Evolutionary conservation across 805 yeast genomes (phyloP).

Genomic region (Saturnispora saitoi): DNA sequence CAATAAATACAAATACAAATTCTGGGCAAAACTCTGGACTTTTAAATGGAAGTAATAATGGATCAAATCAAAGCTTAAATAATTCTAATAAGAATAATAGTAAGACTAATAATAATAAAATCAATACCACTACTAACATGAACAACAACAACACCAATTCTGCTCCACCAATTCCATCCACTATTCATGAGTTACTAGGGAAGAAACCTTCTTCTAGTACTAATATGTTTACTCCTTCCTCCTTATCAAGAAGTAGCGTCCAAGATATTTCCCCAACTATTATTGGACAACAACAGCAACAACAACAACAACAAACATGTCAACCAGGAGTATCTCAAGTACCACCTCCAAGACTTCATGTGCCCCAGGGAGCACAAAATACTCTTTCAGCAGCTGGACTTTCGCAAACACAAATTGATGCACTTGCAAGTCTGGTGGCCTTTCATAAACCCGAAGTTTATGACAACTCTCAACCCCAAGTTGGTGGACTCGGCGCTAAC

Average conservation of each 20-base stretch:
- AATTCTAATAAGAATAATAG: neutral
- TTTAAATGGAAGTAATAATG: neutral
- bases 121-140: neutral
- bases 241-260: neutral
- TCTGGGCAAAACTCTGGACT: neutral
- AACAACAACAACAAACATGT: constrained; percentile 18
- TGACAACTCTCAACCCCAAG: neutral
- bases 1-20: neutral
- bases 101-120: neutral
- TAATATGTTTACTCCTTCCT: constrained; percentile 1
- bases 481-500: constrained; percentile 3
- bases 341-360: constrained; percentile 36
- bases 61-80: neutral
- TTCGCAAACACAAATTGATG: constrained; percentile 60
- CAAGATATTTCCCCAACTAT: neutral
- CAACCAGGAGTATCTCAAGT: neutral
- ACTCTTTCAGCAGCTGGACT: constrained; percentile 61
- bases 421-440: constrained; percentile 64
- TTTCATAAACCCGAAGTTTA: constrained; percentile 38
- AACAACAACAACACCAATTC: constrained; percentile 6
- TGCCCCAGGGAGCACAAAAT: constrained; percentile 65
- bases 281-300: constrained; percentile 23
- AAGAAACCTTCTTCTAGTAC: neutral
- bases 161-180: constrained; percentile 31
- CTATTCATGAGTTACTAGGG: constrained; percentile 18